Evolutionary conservation across 1,284 basidiomycete genomes (phyloP).

Genomic region (Cystobasidium sp.): DNA sequence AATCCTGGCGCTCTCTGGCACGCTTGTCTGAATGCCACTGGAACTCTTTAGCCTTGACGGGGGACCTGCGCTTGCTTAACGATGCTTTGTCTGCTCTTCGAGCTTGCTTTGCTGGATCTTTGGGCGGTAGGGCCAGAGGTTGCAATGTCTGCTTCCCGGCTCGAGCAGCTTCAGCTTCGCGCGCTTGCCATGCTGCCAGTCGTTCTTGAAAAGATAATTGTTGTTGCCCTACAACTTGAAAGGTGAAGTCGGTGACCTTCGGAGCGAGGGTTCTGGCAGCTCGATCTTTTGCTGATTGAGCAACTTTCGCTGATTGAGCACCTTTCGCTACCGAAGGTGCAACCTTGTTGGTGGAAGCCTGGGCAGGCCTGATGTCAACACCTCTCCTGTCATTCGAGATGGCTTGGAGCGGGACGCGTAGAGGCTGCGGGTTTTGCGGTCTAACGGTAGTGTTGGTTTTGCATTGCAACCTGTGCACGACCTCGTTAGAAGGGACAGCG

Average conservation of each 20-base stretch:
- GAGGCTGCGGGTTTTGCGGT: too few relatives aligned
- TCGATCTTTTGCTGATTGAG: neutral
- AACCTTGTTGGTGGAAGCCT: too few relatives aligned
- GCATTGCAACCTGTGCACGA: too few relatives aligned
- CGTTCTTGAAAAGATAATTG: conserved; percentile 35
- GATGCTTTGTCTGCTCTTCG: conserved; percentile 25
- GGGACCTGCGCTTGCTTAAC: conserved; percentile 1
- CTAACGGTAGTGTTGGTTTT: too few relatives aligned
- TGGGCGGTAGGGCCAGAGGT: neutral
- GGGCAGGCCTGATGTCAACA: too few relatives aligned
- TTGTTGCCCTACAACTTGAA: conserved; percentile 12
- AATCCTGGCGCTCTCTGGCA: conserved; percentile 34
- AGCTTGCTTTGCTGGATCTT: conserved; percentile 19
- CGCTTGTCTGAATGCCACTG: conserved; percentile 32
- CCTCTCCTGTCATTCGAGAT: too few relatives aligned
- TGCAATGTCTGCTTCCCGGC: neutral
- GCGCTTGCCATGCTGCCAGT: conserved; percentile 33
- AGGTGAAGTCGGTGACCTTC: conserved; percentile 17
- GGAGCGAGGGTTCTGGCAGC: too few relatives aligned
- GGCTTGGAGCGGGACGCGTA: too few relatives aligned
- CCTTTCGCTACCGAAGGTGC: neutral
- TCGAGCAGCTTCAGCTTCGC: conserved; percentile 22
- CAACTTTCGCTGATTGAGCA: neutral
- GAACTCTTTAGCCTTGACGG: conserved; percentile 22
- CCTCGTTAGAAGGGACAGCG: too few relatives aligned